A percentile compares a stretch with the other conserved stretches of the same genome.
phyloP scores from a whole-genome alignment of 164 flowering plant species.

The Platanus orientalis region DNA sequence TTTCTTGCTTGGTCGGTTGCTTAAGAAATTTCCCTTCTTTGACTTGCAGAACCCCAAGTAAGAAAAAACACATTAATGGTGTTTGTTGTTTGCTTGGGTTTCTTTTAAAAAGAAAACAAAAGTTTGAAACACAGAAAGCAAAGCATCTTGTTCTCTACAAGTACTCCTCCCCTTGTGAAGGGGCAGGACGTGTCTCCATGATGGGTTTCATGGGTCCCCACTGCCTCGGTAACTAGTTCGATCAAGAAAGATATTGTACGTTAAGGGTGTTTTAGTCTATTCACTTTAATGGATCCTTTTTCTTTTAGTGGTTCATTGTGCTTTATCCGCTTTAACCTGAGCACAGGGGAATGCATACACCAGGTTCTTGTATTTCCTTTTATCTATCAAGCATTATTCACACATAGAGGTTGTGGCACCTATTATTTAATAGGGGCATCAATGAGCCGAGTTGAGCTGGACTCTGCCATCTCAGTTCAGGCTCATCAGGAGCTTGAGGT shows the following conservation, averaged over 20 bases:
- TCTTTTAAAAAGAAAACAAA: constrained; percentile 2
- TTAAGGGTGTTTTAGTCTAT: constrained; percentile 17
- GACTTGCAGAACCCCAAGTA: constrained; percentile 35
- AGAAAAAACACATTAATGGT: constrained; percentile 13
- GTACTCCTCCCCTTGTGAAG: constrained; percentile 21
- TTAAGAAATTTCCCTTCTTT: constrained; percentile 39
- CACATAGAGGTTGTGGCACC: no score
- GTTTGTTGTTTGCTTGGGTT: constrained; percentile 14
- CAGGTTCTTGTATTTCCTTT: background rate
- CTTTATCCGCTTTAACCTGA: background rate
- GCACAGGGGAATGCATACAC: background rate
- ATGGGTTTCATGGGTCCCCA: constrained; percentile 42
- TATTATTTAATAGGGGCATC: no score
- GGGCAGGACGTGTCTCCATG: constrained; percentile 31
- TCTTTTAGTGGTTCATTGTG: background rate
- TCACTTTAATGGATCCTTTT: background rate
- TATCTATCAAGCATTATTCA: no score
- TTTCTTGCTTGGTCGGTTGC: constrained; percentile 33
- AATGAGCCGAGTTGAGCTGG: no score
- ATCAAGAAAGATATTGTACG: constrained; percentile 18
- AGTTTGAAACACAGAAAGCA: constrained; percentile 23
- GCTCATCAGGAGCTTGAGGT: no score
- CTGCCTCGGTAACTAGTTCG: constrained; percentile 5
- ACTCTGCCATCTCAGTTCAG: no score
- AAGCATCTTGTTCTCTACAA: constrained; percentile 40